These are phyloP conservation scores for Lenwebbia sp. DNA, from an alignment of 345 rosid genomes.

Conservation along the genomic window DNA sequence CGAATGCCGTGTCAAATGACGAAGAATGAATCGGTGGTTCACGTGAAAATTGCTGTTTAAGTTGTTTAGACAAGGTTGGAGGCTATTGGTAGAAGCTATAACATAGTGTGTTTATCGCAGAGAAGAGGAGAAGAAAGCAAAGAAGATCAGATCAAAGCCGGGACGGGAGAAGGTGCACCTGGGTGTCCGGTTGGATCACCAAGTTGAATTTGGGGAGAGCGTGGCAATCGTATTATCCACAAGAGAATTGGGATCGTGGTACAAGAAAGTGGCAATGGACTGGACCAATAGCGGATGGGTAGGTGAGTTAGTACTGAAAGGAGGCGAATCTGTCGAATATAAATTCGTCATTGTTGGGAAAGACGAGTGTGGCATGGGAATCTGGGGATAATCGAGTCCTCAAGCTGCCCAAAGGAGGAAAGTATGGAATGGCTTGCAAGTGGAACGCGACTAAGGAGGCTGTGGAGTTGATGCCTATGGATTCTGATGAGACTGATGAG, in stretches of 20 bases:
- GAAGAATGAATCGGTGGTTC: neutral
- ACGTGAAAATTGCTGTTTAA: neutral
- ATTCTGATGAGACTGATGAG: slow-evolving; percentile 10
- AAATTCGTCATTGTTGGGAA: slow-evolving; percentile 47
- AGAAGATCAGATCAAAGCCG: slow-evolving; percentile 17
- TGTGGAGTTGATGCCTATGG: slow-evolving; percentile 35
- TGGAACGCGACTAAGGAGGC: slow-evolving; percentile 64
- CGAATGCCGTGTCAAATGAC: neutral
- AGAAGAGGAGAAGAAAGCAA: slow-evolving; percentile 35
- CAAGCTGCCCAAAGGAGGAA: slow-evolving; percentile 53
- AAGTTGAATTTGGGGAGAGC: slow-evolving; percentile 71
- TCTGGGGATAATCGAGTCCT: slow-evolving; percentile 57
- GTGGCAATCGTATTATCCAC: slow-evolving; percentile 66
- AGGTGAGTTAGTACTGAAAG: slow-evolving; percentile 45
- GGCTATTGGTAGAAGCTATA: neutral
- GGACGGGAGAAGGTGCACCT: slow-evolving; percentile 40
- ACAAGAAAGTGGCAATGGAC: slow-evolving; percentile 54
- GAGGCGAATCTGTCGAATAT: slow-evolving; percentile 48
- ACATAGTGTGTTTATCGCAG: slow-evolving; percentile 16
- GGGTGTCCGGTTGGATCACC: slow-evolving; percentile 53
- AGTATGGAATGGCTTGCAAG: slow-evolving; percentile 40
- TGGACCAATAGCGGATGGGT: slow-evolving; percentile 93
- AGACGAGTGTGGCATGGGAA: slow-evolving; percentile 63
- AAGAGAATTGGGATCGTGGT: slow-evolving; percentile 83
- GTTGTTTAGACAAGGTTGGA: neutral